phyloP scores from a whole-genome alignment of 2,329 filamentous ascomycete genomes.

The Calonectria ilicicola region DNA sequence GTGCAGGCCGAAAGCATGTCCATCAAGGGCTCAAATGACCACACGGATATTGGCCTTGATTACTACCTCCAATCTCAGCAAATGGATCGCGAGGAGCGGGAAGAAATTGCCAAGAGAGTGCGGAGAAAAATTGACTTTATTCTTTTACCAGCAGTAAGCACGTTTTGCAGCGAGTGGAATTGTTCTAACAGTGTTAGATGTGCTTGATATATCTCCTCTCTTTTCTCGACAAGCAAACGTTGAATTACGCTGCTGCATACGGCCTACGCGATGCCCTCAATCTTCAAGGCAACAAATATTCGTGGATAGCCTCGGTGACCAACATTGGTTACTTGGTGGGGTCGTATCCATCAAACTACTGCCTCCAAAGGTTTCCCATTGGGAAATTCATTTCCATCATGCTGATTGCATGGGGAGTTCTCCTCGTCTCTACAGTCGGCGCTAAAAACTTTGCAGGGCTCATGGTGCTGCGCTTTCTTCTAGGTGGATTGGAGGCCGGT shows the following conservation, averaged over 20 bases:
- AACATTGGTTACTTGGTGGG: background rate
- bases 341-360: background rate
- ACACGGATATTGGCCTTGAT: slow-evolving; percentile 12
- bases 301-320: background rate
- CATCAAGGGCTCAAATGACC: slow-evolving; percentile 25
- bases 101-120: background rate
- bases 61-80: slow-evolving; percentile 26
- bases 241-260: background rate
- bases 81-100: background rate
- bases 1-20: background rate
- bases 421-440: background rate
- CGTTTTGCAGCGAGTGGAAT: background rate
- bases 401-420: background rate
- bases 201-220: background rate
- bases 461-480: background rate
- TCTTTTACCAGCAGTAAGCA: background rate
- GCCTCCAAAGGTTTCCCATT: background rate
- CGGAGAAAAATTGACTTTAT: background rate
- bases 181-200: background rate
- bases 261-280: background rate
- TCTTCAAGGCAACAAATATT: background rate
- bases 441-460: slow-evolving; percentile 1
- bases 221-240: background rate
- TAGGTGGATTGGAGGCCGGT: background rate
- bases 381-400: background rate